Base-by-base conservation (phyloP, 164 flowering plant genomes). In the Macadamia tetraphylla region DNA sequence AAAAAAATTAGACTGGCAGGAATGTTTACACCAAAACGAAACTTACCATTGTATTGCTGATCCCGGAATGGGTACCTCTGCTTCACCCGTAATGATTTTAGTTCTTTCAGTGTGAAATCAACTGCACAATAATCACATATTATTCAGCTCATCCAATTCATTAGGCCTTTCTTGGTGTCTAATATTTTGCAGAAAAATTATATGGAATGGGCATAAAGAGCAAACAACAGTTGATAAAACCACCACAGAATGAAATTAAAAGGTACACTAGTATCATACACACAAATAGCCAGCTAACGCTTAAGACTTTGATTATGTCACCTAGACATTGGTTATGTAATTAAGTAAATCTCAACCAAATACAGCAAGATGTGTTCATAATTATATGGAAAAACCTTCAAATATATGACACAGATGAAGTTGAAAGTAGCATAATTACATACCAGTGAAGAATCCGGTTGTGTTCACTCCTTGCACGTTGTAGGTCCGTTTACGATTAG, bases 381-480 rank as follows among this genome's bases (percentile, higher is more conserved):
- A 30, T 59, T 15, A 30, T 5, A 59, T 17, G 17, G 62, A 59
- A 29, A 14, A 12, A 59, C 3, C 31, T 31, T 23, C 18, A 7
- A 1, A 12, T 14, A 55, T 32, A 69, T 43, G 46, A 30, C 4
- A 6, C 30, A 13, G 29, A 67, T 63, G 52, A 40, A 18, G 60
- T 35, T 48, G 31, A 65, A 35, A 71, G 14, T 35, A n/a, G 72
- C 14, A 62, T 40, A 55, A 1, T 64, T 58, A n/a, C 55, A 46
- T 84, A 95, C 99, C 96, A 46, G 74, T 64, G 71, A 95, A 95
- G 75, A 77, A 91, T 29, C 98, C 98, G 15, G 99, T 92, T n/a
- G 65, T 71, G 67, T 91, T 92, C 48, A 6, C 73, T 48, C 94
- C 96, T 78, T 92, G 88, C 44, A 95, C 96, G 51, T 86, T 91